phyloP scores from a whole-genome alignment of 2,329 filamentous ascomycete genomes.

The Ceratocystis huliohia region DNA sequence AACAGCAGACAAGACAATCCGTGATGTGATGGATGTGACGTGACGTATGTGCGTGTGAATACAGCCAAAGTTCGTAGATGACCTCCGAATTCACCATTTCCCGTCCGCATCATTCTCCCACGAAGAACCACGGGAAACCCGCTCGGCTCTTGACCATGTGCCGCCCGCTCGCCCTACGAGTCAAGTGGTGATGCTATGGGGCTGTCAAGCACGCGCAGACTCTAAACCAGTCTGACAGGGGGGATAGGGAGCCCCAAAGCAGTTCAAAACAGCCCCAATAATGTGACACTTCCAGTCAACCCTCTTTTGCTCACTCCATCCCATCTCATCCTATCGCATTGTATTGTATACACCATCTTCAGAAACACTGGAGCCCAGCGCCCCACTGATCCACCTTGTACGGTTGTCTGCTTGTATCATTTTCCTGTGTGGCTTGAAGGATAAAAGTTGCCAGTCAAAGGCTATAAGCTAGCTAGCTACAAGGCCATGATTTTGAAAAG shows the following conservation, averaged over 20 bases:
- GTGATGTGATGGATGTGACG: too few relatives aligned
- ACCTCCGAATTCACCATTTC: too few relatives aligned
- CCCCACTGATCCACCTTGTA: background rate
- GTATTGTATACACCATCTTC: background rate
- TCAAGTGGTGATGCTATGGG: background rate
- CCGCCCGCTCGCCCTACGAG: background rate
- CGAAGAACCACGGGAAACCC: background rate
- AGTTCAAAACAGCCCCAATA: too few relatives aligned
- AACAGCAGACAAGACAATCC: too few relatives aligned
- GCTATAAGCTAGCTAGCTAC: too few relatives aligned
- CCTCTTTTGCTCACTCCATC: background rate
- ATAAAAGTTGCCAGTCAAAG: too few relatives aligned
- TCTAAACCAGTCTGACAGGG: background rate
- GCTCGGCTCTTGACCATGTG: background rate
- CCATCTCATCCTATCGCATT: background rate
- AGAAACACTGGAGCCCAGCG: background rate
- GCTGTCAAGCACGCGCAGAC: conserved; percentile 7
- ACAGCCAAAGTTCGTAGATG: too few relatives aligned
- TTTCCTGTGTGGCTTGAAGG: background rate
- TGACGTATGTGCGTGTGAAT: too few relatives aligned
- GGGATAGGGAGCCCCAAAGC: background rate
- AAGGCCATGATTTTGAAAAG: background rate
- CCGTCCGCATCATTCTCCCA: background rate
- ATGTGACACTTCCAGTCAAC: background rate
- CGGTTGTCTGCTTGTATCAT: background rate